Conservation (phyloP, 169 alveolate genomes). For the Plasmodium chabaudi region DNA sequence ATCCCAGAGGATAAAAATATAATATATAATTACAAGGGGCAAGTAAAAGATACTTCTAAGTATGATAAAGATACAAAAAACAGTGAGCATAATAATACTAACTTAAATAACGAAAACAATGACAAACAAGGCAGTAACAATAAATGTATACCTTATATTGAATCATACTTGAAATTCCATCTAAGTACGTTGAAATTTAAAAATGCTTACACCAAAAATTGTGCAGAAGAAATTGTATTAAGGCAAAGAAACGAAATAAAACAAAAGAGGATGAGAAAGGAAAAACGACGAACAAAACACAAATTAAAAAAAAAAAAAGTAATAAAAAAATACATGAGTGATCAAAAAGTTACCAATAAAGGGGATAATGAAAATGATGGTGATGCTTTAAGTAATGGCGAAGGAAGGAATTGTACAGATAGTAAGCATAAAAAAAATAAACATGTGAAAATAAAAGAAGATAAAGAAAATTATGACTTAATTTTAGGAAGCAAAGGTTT, state of each 20-base stretch:
- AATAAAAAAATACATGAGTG: not conserved
- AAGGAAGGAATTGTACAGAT: not conserved
- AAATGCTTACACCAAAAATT: conserved; percentile 55
- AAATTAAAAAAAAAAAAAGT: conserved; percentile 4
- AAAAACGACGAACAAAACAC: not conserved
- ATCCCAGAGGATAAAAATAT: conserved; percentile 78
- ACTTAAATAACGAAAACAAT: conserved; percentile 8
- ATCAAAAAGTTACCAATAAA: not conserved
- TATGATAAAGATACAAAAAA: conserved; percentile 1
- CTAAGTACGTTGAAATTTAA: conserved; percentile 43
- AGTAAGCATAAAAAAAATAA: too few species aligned
- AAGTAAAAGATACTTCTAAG: conserved; percentile 32
- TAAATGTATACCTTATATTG: conserved; percentile 64
- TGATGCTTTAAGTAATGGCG: not conserved
- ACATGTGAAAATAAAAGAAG: not conserved
- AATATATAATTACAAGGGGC: conserved; percentile 71
- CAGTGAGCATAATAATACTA: too few species aligned
- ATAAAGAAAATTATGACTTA: not conserved
- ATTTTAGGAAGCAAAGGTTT: too few species aligned
- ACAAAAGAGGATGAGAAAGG: not conserved
- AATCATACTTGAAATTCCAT: conserved; percentile 68
- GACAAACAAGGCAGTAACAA: not conserved
- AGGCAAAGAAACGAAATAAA: conserved; percentile 26
- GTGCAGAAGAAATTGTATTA: conserved; percentile 16
- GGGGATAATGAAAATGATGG: not conserved